Evolutionary conservation across 345 rosid species (phyloP).

Genomic region (Eucalyptus pauciflora): DNA sequence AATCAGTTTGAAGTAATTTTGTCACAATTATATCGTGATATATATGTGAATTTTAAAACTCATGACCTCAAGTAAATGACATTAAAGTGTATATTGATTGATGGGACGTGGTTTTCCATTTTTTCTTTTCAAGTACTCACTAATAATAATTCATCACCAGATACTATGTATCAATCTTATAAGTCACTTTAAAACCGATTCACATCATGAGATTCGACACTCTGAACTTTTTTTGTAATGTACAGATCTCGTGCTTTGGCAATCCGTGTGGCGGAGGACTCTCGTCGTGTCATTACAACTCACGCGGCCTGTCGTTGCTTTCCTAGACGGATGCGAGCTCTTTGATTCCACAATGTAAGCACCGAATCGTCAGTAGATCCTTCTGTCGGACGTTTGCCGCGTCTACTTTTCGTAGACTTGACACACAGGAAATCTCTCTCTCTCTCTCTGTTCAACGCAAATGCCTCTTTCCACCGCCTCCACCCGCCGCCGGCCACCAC

Average conservation of each 20-base stretch:
- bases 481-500: background rate
- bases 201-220: background rate
- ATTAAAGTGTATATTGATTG: background rate
- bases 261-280: background rate
- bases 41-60: background rate
- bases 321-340: background rate
- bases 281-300: background rate
- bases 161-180: background rate
- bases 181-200: background rate
- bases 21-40: rapidly evolving
- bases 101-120: background rate
- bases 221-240: background rate
- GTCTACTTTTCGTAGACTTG: background rate
- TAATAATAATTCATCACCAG: background rate
- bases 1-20: rapidly evolving
- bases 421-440: too few species aligned
- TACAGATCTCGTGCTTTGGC: background rate
- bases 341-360: background rate
- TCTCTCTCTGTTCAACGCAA: background rate
- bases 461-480: background rate
- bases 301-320: background rate
- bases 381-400: background rate
- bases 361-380: background rate
- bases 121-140: background rate
- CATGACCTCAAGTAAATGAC: background rate